Evolutionary conservation across 768 basidiomycete species (phyloP), one percentile per base, ranked within the genome.

Genomic region (Lepiota subincarnata): DNA sequence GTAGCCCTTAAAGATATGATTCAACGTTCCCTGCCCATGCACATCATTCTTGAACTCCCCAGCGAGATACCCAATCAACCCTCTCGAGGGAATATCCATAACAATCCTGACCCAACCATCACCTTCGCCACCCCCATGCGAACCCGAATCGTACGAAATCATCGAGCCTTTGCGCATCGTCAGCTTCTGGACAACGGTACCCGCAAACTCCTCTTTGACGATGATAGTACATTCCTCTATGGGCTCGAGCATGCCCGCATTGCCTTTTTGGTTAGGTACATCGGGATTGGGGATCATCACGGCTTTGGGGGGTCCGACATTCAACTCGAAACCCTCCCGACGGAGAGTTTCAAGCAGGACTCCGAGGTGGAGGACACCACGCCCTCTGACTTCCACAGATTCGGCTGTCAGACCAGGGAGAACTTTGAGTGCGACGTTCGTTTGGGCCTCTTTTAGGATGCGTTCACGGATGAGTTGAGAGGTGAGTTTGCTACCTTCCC

Each of bases 31-130:
- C 61, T 79, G 70, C 10, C 76, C 76, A 59, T 78, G 76, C 31
- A 76, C 74, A 57, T 79, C 76, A 42, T 77, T 78, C 58, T 73
- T 73, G 55, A 79, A 78, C 58, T 79, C 77, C 19, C 76, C 77
- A 45, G 76, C 73, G 72, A 79, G 74, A 53, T 78, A 79, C 6
- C 76, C 76, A 65, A 79, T 77, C 39, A 79, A 63, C 1, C 77
- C 76, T 22, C 77, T 58, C 4, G 76, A 71, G 31, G 77, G 76
- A 11, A 78, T 72, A 26, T 79, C 73, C 73, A 78, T 75, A 18
- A 76, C 68, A 11, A 78, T 71, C 46, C 67, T 70, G 6, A 75
- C 70, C 71, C 71, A 78, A 8, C 76, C 76, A 36, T 77, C 77
- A 44, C 75, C 75, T 3, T 64, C 64, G n/a, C 67, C 31, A 31